A percentile compares a stretch with the other conserved stretches of the same genome.
Conservation (phyloP, 345 rosid species). For the Populus pruinosa region DNA sequence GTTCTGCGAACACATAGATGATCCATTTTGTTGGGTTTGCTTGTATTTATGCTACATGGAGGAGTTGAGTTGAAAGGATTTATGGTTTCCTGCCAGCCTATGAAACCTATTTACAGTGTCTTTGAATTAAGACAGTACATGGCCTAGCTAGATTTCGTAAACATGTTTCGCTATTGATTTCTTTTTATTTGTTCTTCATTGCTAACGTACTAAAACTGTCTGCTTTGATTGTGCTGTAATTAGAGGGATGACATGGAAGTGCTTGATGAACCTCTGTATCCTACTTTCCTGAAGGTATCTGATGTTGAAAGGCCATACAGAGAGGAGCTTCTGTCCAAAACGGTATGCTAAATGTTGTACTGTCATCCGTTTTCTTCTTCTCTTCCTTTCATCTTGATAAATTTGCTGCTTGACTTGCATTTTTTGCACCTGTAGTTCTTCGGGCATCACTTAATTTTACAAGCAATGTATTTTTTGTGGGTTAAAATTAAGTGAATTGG, state of each 20-base stretch:
- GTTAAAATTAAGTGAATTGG: too few species aligned
- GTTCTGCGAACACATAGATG: background rate
- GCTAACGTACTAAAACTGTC: background rate
- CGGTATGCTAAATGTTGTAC: slow-evolving; percentile 37
- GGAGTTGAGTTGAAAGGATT: too few species aligned
- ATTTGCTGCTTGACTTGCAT: too few species aligned
- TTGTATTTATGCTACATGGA: background rate
- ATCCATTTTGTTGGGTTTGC: background rate
- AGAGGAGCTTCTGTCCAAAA: slow-evolving; percentile 54
- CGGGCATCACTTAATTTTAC: too few species aligned
- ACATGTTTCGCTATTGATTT: background rate
- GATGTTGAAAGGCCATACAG: slow-evolving; percentile 63
- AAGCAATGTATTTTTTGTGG: too few species aligned
- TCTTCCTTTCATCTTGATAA: background rate
- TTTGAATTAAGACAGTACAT: too few species aligned
- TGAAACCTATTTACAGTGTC: too few species aligned
- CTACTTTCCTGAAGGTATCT: slow-evolving; percentile 48
- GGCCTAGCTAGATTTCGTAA: too few species aligned
- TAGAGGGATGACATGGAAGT: slow-evolving; percentile 82
- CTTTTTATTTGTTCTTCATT: background rate
- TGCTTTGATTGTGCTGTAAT: background rate
- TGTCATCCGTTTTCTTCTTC: background rate
- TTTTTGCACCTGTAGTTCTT: too few species aligned
- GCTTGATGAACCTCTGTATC: slow-evolving; percentile 74
- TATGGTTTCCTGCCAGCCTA: too few species aligned